Percentiles rank a stretch among this genome's conserved stretches.
Conservation (phyloP, 345 rosid genomes). For the Balakata baccata region DNA sequence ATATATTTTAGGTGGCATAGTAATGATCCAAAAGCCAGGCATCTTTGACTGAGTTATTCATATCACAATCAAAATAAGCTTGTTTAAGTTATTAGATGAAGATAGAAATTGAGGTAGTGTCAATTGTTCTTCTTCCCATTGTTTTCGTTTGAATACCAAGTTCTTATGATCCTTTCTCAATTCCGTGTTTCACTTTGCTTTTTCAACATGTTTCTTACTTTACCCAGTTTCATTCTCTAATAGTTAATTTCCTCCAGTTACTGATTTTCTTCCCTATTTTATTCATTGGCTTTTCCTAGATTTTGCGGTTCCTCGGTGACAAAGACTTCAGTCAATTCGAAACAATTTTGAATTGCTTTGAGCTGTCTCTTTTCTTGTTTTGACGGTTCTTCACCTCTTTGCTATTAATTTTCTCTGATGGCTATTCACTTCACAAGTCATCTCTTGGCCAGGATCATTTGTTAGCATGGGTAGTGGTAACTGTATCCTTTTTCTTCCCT, state of each 20-base stretch:
- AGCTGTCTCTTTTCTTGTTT: constrained; percentile 16
- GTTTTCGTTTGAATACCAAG: neutral
- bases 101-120: neutral
- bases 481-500: neutral
- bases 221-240: neutral
- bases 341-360: constrained; percentile 15
- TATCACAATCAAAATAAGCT: neutral
- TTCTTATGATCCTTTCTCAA: neutral
- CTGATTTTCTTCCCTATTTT: constrained; percentile 35
- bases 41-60: neutral
- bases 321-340: constrained; percentile 23
- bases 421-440: constrained; percentile 14
- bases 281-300: constrained; percentile 43
- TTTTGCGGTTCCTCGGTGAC: constrained; percentile 80
- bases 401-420: constrained; percentile 5
- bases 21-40: neutral
- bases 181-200: constrained; percentile 12
- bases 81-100: constrained; percentile 12
- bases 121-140: neutral
- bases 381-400: constrained; percentile 12
- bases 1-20: neutral
- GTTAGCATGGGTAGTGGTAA: neutral
- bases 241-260: constrained; percentile 11
- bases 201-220: constrained; percentile 9
- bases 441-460: constrained; percentile 5